phyloP scores from a whole-genome alignment of 2,329 filamentous ascomycete genomes.

The Gnomoniopsis smithogilvyi region DNA sequence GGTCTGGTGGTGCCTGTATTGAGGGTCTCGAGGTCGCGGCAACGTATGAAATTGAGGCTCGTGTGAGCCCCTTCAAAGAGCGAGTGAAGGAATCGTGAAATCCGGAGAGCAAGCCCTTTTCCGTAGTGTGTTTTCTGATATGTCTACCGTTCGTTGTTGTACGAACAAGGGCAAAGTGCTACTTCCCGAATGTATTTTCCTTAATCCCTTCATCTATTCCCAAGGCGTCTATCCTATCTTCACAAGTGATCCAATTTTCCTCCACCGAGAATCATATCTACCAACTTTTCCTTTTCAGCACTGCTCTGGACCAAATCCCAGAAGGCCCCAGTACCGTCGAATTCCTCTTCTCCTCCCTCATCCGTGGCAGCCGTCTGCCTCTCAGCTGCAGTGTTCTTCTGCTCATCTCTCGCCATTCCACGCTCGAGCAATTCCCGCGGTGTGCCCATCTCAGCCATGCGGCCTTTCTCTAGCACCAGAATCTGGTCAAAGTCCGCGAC shows the following conservation, averaged over 20 bases:
- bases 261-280: slow-evolving; percentile 26
- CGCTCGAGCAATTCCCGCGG: slow-evolving; percentile 37
- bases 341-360: slow-evolving; percentile 8
- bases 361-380: background rate
- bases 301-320: slow-evolving; percentile 29
- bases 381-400: background rate
- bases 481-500: slow-evolving; percentile 50
- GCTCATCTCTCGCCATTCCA: slow-evolving; percentile 28
- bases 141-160: too few relatives aligned
- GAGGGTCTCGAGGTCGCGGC: too few relatives aligned
- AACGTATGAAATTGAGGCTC: too few relatives aligned
- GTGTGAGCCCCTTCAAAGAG: too few relatives aligned
- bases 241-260: background rate
- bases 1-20: too few relatives aligned
- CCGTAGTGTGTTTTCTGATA: too few relatives aligned
- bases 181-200: too few relatives aligned
- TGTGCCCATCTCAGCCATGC: slow-evolving; percentile 40
- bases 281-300: slow-evolving; percentile 25
- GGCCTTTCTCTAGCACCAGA: slow-evolving; percentile 45
- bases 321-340: slow-evolving; percentile 24
- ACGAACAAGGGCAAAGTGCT: too few relatives aligned
- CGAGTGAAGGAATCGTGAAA: too few relatives aligned
- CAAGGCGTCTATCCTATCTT: background rate
- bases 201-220: too few relatives aligned
- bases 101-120: too few relatives aligned